These are phyloP conservation scores for Waitea zeae DNA, from an alignment of 1,284 basidiomycete genomes.

Conservation along the genomic window DNA sequence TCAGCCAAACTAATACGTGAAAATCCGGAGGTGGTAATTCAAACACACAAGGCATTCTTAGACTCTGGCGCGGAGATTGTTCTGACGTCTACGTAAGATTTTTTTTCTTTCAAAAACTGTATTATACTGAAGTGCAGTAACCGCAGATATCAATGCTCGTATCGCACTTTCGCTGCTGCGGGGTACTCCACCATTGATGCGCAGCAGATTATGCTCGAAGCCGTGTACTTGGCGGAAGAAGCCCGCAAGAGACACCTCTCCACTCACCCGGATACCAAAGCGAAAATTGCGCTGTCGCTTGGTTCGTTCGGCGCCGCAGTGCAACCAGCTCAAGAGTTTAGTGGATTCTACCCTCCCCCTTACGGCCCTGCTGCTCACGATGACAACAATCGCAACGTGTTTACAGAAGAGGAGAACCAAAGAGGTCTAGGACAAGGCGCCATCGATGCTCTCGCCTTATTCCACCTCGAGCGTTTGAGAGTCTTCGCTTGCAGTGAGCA, in stretches of 20 bases:
- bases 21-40: conserved; percentile 31
- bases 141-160: conserved; percentile 48
- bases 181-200: conserved; percentile 31
- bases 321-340: conserved; percentile 53
- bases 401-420: conserved; percentile 16
- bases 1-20: conserved; percentile 39
- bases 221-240: conserved; percentile 32
- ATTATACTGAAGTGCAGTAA: too few relatives aligned
- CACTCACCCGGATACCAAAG: conserved; percentile 9
- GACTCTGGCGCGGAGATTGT: conserved; percentile 43
- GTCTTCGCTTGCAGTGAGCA: conserved; percentile 28
- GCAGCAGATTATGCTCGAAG: conserved; percentile 28
- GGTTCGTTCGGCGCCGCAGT: conserved; percentile 63
- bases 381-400: conserved; percentile 23
- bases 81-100: conserved; percentile 41
- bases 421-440: conserved; percentile 16
- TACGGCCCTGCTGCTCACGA: conserved; percentile 39
- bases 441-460: conserved; percentile 36
- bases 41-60: conserved; percentile 42
- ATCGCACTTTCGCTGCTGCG: conserved; percentile 31
- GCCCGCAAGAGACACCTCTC: conserved; percentile 21
- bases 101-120: neutral
- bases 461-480: conserved; percentile 49
- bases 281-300: conserved; percentile 47
- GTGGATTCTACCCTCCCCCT: conserved; percentile 58